Conservation (phyloP, 805 yeast genomes). For the Starmerella ratchasimensis region DNA sequence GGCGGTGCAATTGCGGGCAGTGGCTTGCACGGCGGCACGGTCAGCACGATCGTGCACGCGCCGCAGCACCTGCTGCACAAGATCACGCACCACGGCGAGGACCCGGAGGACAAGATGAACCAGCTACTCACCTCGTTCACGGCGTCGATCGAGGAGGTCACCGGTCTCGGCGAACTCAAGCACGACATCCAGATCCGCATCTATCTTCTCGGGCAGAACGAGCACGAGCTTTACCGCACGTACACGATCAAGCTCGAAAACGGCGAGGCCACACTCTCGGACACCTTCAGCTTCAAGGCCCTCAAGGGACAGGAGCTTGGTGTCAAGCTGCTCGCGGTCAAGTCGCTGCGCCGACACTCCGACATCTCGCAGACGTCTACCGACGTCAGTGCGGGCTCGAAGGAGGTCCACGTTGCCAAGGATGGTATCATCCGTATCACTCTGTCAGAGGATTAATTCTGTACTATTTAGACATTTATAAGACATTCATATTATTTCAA, state of each 20-base stretch:
- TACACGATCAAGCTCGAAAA: constrained; percentile 39
- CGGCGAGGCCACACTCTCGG: constrained; percentile 27
- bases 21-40: constrained; percentile 37
- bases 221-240: constrained; percentile 53
- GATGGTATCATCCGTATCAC: constrained; percentile 5
- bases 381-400: constrained; percentile 22
- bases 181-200: constrained; percentile 36
- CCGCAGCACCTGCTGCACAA: constrained; percentile 32
- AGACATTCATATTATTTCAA: too few species aligned
- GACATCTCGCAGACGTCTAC: constrained; percentile 50
- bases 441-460: constrained; percentile 3
- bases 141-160: constrained; percentile 15
- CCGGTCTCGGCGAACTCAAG: constrained; percentile 21
- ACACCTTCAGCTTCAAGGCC: constrained; percentile 51
- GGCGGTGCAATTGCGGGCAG: constrained; percentile 13
- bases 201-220: constrained; percentile 27
- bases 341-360: constrained; percentile 55
- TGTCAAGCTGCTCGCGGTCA: constrained; percentile 51
- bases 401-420: constrained; percentile 27
- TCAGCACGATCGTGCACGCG: constrained; percentile 30
- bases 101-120: constrained; percentile 11
- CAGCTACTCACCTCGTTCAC: constrained; percentile 11
- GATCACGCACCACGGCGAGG: constrained; percentile 21
- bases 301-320: constrained; percentile 45
- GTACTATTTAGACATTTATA: not conserved